phyloP scores from a whole-genome alignment of 805 yeast species.

The Starmerella apis region DNA sequence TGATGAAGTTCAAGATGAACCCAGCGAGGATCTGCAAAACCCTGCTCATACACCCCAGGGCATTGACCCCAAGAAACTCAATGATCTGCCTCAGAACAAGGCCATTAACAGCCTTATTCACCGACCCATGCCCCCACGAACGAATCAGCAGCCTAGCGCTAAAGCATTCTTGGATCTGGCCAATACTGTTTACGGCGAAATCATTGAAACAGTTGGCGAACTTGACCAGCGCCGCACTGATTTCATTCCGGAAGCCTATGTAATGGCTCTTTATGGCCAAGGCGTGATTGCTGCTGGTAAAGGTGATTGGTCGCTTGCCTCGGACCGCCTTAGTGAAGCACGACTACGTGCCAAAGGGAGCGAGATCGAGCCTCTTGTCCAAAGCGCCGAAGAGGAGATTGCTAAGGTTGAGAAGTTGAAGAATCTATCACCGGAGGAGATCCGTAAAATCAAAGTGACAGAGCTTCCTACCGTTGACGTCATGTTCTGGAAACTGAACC shows the following conservation, averaged over 20 bases:
- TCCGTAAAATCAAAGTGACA: conserved; percentile 7
- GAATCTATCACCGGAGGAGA: conserved; percentile 7
- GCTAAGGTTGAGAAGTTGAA: conserved; percentile 37
- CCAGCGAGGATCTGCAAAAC: background rate
- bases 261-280: conserved; percentile 71
- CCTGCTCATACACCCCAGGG: background rate
- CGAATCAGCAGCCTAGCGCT: conserved; percentile 9
- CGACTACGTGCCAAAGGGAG: conserved; percentile 58
- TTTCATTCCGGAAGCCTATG: conserved; percentile 52
- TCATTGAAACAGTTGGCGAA: conserved; percentile 17
- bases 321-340: conserved; percentile 54
- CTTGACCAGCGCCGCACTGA: conserved; percentile 21
- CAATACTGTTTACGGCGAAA: conserved; percentile 20
- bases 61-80: background rate
- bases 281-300: conserved; percentile 68
- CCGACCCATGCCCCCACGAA: background rate
- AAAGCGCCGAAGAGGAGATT: conserved; percentile 57
- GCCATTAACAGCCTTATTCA: background rate
- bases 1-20: background rate
- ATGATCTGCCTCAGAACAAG: conserved; percentile 3
- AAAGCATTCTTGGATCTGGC: conserved; percentile 16
- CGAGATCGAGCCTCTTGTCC: conserved; percentile 51
- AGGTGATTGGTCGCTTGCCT: conserved; percentile 48
- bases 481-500: conserved; percentile 24
- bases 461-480: conserved; percentile 22